Percentiles rank a stretch among this genome's conserved stretches.
These are phyloP conservation scores for Salix dunnii DNA, from an alignment of 345 rosid species.

Conservation along the genomic window DNA sequence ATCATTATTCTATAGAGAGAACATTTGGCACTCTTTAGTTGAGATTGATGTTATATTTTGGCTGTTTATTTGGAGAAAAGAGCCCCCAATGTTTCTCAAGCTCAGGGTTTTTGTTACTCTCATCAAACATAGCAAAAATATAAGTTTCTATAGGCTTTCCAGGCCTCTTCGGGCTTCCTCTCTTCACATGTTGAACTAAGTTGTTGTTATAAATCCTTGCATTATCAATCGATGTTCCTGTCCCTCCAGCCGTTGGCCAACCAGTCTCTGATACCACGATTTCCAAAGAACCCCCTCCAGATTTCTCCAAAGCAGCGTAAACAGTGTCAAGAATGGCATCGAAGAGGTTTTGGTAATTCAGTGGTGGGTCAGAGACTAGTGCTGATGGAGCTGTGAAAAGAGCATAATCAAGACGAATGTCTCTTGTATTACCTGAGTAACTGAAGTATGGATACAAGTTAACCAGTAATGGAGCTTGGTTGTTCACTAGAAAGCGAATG, in stretches of 20 bases:
- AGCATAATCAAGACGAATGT: slow-evolving; percentile 40
- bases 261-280: slow-evolving; percentile 63
- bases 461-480: slow-evolving; percentile 35
- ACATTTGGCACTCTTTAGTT: slow-evolving; percentile 21
- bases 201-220: slow-evolving; percentile 54
- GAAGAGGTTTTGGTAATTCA: slow-evolving; percentile 47
- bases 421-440: slow-evolving; percentile 16
- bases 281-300: slow-evolving; percentile 40
- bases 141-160: slow-evolving; percentile 55
- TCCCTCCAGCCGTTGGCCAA: slow-evolving; percentile 58
- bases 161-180: slow-evolving; percentile 44
- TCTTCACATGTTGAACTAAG: slow-evolving; percentile 16
- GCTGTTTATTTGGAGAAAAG: slow-evolving; percentile 42
- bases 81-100: slow-evolving; percentile 54
- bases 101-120: slow-evolving; percentile 45
- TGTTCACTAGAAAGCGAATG: slow-evolving; percentile 27
- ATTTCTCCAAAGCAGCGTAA: slow-evolving; percentile 52
- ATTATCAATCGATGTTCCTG: slow-evolving; percentile 34
- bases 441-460: slow-evolving; percentile 41
- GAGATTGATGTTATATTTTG: slow-evolving; percentile 47
- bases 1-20: slow-evolving; percentile 22
- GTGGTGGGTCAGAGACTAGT: slow-evolving; percentile 23
- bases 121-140: slow-evolving; percentile 60
- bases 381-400: slow-evolving; percentile 30
- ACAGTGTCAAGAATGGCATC: slow-evolving; percentile 51